Evolutionary conservation across 257 asterid genomes (phyloP).

Genomic region (Penstemon newberryi): DNA sequence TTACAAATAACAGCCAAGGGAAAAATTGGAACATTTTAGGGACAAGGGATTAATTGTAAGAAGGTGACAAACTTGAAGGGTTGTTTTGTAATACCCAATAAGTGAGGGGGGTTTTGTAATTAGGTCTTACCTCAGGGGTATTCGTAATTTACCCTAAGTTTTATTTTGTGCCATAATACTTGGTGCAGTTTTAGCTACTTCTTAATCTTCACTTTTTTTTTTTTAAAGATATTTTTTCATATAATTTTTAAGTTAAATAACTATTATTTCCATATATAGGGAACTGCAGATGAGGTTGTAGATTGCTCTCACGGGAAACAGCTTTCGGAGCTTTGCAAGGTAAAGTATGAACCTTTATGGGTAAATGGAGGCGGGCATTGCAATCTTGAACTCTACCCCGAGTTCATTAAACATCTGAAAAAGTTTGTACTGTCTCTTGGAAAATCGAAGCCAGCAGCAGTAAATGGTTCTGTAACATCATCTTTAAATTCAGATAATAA

Average conservation of each 20-base stretch:
- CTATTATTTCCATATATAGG: conserved; percentile 43
- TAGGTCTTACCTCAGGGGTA: no score
- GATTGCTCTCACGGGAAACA: conserved; percentile 92
- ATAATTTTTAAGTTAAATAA: background rate
- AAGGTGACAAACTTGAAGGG: no score
- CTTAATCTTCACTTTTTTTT: no score
- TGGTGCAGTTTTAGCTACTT: no score
- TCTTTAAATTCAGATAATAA: conserved; percentile 41
- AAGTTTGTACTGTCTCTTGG: conserved; percentile 77
- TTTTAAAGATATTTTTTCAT: background rate
- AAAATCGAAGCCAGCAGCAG: conserved; percentile 56
- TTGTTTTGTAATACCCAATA: no score
- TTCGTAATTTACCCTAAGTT: no score
- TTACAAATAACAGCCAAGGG: no score
- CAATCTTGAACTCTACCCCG: conserved; percentile 93
- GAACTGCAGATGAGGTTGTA: conserved; percentile 92
- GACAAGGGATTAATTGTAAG: no score
- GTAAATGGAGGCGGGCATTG: conserved; percentile 90
- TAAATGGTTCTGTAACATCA: conserved; percentile 47
- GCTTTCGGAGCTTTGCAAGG: conserved; percentile 84
- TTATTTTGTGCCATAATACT: background rate
- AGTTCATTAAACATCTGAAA: conserved; percentile 81
- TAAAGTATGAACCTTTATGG: conserved; percentile 88
- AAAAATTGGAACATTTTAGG: no score
- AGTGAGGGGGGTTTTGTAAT: no score